Evolutionary conservation across 2,329 filamentous ascomycete genomes (phyloP).

Genomic region (Penicillium verrucosum): DNA sequence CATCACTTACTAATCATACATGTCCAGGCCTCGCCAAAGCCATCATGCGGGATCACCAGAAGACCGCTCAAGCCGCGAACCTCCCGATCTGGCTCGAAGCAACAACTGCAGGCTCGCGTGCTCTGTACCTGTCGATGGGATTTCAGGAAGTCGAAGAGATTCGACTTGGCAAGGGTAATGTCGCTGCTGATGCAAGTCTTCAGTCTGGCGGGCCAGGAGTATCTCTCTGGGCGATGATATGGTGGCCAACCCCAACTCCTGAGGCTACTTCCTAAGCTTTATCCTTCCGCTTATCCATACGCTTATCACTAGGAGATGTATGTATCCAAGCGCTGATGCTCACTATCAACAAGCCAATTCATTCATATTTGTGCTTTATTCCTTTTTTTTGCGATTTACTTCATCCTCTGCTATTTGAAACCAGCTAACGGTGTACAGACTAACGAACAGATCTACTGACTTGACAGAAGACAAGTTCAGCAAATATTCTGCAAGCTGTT

Average conservation of each 20-base stretch:
- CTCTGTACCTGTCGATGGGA: slow-evolving; percentile 21
- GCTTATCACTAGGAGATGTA: neutral
- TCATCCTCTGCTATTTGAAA: neutral
- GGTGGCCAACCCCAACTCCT: slow-evolving; percentile 17
- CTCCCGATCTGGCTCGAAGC: slow-evolving; percentile 27
- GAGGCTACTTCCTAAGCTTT: neutral
- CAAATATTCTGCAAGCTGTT: slow-evolving; percentile 12
- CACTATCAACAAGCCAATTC: neutral
- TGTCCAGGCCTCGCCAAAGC: slow-evolving; percentile 20
- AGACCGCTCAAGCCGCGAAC: slow-evolving; percentile 14
- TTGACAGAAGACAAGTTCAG: neutral
- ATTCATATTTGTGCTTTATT: neutral
- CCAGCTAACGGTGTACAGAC: neutral
- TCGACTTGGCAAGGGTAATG: slow-evolving; percentile 21
- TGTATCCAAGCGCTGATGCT: neutral
- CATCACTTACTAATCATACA: neutral
- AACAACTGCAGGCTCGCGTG: slow-evolving; percentile 16
- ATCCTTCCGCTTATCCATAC: neutral
- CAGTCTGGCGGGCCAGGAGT: slow-evolving; percentile 18
- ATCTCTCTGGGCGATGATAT: slow-evolving; percentile 25
- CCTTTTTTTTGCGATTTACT: neutral
- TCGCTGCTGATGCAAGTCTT: slow-evolving; percentile 14
- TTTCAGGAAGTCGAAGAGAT: slow-evolving; percentile 24
- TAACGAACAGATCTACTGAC: neutral
- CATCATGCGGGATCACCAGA: slow-evolving; percentile 19